Evolutionary conservation across 2,329 filamentous ascomycete species (phyloP), one percentile per base, ranked within the genome.

Genomic region (Fusarium pilosicola): DNA sequence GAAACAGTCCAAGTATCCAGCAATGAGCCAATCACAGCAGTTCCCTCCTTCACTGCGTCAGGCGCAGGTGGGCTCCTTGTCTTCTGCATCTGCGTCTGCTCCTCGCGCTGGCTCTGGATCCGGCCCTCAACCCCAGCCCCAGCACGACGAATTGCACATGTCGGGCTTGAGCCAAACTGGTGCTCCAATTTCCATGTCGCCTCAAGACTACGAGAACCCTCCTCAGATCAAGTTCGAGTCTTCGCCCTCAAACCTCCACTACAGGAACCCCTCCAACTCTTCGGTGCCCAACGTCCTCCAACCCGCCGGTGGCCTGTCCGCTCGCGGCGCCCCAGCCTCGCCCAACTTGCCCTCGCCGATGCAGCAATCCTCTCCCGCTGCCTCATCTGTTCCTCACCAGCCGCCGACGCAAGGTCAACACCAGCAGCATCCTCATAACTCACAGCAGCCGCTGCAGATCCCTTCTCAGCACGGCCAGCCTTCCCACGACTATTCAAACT

Each of bases 231-330:
- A 87, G 79, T 83, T 88, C 71, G 86, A 88, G 17, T 83, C 86
- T 68, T 76, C 83, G 65, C 75, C 81, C 59, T 78, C 82, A 69
- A 83, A 82, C 67, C 77, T 83, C 30, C 84, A 84, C 67, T 84
- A 84, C 77, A 80, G 82, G 65, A 74, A 84, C 77, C 80, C 82
- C 59, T 76, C 76, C 71, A 76, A 81, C 54, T 85, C 84, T 64
- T 80, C 84, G 73, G 87, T 90, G 67, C 88, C 88, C 77, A 89
- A 89, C 82, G 84, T 89, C 62, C 85, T 90, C 71, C 88, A 90
- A 79, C 89, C 89, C 42, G 88, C 88, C 63, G 86, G 86, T 74
- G 77, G 77, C 54, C 75, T 78, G 76, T 76, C 75, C 63, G 70
- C 79, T 84, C 77, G 78, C 77, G 65, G 77, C 78, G 71, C 80